Base-by-base conservation (phyloP, 805 yeast species). In the Kazachstania psychrophila region DNA sequence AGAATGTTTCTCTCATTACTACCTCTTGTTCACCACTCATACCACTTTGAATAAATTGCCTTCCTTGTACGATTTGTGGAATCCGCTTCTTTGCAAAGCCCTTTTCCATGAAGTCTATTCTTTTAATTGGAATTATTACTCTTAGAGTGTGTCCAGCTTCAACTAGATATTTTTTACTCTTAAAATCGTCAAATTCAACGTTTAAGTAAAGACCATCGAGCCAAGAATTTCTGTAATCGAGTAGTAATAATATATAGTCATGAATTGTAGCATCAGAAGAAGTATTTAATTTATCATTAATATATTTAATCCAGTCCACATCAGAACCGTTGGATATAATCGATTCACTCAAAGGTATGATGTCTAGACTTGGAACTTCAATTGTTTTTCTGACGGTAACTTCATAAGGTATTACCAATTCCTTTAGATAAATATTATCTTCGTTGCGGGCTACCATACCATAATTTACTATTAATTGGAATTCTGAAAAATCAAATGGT, bases 181-280 rank as follows among this genome's bases (percentile, higher is more conserved):
- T 28, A 15, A 51, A 58, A 4, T 60, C 57, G 13, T 57, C 57
- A 41, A 62, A 65, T 2, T 46, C 44, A 9, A 72, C 40, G 2
- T 58, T 46, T 4, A 67, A 51, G 7, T 52, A 46, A 40, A 74
- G 57, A 20, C 70, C 69, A 33, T 77, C 79, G 6, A 72, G 68
- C 92, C 95, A 88, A 2, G 82, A 69, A 54, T 92, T 89, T 45
- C 86, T 70, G 39, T 92, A 59, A 54, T 92, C 97, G 11, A 89
- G 50, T 1, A 85, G 67, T 37, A 82, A 61, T 32, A 81, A 59
- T 43, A 80, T 77, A 54, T 70, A 84, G 33, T 75, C 76, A 3
- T 72, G 61, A 34, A 68, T 54, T 6, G 58, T 60, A 15, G 62
- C 39, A 13, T 13, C n/a, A 11, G 40, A 33, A 13, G 41, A 38